phyloP scores from a whole-genome alignment of 2,329 filamentous ascomycete species.

The Cordyceps militaris region DNA sequence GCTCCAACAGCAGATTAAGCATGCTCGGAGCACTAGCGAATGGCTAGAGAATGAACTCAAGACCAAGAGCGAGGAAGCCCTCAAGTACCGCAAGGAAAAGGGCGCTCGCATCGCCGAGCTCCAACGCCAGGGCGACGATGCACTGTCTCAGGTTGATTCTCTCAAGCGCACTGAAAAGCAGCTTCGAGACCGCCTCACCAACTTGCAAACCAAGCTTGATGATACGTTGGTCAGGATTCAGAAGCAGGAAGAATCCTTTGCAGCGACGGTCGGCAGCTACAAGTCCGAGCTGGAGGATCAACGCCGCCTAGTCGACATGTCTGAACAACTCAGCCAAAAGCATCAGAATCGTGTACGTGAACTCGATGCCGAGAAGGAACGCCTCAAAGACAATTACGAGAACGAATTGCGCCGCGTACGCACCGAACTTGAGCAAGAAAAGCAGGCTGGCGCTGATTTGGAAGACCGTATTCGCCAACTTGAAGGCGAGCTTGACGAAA shows the following conservation, averaged over 20 bases:
- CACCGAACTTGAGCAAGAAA: slow-evolving; percentile 50
- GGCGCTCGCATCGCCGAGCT: slow-evolving; percentile 81
- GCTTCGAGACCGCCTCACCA: slow-evolving; percentile 72
- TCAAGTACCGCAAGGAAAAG: slow-evolving; percentile 93
- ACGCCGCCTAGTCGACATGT: slow-evolving; percentile 73
- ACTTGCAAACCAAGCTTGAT: slow-evolving; percentile 79
- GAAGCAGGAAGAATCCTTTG: slow-evolving; percentile 74
- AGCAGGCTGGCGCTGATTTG: slow-evolving; percentile 37
- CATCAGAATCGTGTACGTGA: slow-evolving; percentile 64
- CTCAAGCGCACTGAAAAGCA: slow-evolving; percentile 73
- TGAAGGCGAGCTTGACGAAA: slow-evolving; percentile 46
- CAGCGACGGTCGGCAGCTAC: slow-evolving; percentile 78
- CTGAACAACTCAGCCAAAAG: slow-evolving; percentile 67
- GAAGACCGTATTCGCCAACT: slow-evolving; percentile 44
- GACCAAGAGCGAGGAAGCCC: slow-evolving; percentile 77
- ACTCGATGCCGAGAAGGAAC: slow-evolving; percentile 55
- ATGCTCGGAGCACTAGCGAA: slow-evolving; percentile 83
- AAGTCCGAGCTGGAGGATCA: slow-evolving; percentile 78
- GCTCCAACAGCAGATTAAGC: slow-evolving; percentile 81
- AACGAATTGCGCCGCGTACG: slow-evolving; percentile 50
- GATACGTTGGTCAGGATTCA: slow-evolving; percentile 77
- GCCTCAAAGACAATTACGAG: slow-evolving; percentile 57
- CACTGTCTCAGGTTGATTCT: slow-evolving; percentile 66
- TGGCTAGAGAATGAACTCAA: slow-evolving; percentile 91
- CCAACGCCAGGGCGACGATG: slow-evolving; percentile 82